Base-by-base conservation (phyloP, 768 basidiomycete genomes). In the Lentinula sp. region DNA sequence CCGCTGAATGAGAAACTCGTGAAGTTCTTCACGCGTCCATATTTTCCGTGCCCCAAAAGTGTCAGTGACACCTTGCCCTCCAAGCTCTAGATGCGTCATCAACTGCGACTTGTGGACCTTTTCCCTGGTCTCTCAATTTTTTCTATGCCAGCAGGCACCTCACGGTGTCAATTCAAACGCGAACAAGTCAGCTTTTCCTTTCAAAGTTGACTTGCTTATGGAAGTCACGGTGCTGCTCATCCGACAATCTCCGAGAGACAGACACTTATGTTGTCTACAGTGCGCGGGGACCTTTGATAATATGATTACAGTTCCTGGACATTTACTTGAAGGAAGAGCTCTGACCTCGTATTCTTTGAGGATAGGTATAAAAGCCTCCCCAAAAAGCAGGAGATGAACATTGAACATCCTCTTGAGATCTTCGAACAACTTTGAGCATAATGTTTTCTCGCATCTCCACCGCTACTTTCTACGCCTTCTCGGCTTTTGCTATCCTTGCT, bases 361-460 rank as follows among this genome's bases (percentile, higher is more conserved):
- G 7, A 9, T 23, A 23, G 8, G 18, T 48, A 48, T 48, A 48
- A 48, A 48, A 48, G 8, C 18, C 46, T 21, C 16, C 18, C 21
- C 46, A 18, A 48, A 21, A 28, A 28, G 18, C 8, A 21, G 21
- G 21, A 11, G 8, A 21, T 9, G 46, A 46, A 11, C 21, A 48
- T 48, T 18, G 46, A 48, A 48, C 46, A 21, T 6, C 21, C 46
- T n/a, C 9, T 48, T 48, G 2, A 18, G n/a, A 7, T 21, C 21
- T 23, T 48, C 46, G 9, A 48, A 23, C 31, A 53, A 7, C 37
- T 13, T 39, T 8, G 9, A 39, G 13, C 34, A 52, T 31, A 28
- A 39, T 56, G 54, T 56, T 56, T 35, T 56, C 54, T 56, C 54
- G 40, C 13, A 40, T 56, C n/a, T 56, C 54, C 37, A 21, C 37